Conservation (phyloP, 2,329 filamentous ascomycete species). For the Cytospora mali region DNA sequence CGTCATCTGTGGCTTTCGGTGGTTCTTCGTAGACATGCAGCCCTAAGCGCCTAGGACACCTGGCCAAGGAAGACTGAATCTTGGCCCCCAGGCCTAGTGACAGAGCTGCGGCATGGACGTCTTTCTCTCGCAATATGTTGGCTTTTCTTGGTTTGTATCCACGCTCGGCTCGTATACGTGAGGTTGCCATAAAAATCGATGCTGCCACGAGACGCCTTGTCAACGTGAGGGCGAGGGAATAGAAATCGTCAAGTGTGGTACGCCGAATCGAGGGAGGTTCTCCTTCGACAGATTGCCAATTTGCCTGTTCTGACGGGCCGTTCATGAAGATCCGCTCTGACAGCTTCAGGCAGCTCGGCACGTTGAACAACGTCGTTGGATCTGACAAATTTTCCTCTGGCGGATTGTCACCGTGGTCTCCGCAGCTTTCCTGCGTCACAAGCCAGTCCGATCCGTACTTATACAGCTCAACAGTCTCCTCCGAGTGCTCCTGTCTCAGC, state of each 20-base stretch:
- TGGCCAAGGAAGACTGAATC: slow-evolving; percentile 49
- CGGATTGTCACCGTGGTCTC: slow-evolving; percentile 26
- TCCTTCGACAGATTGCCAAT: slow-evolving; percentile 65
- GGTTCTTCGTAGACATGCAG: slow-evolving; percentile 49
- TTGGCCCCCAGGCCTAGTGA: slow-evolving; percentile 48
- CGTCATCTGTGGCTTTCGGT: slow-evolving; percentile 31
- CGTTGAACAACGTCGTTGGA: slow-evolving; percentile 53
- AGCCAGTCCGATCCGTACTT: slow-evolving; percentile 70
- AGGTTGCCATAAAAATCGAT: slow-evolving; percentile 69
- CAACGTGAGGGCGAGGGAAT: slow-evolving; percentile 66
- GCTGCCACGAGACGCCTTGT: slow-evolving; percentile 73
- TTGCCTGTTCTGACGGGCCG: slow-evolving; percentile 58
- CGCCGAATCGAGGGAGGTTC: slow-evolving; percentile 70
- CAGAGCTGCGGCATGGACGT: slow-evolving; percentile 53
- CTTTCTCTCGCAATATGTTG: slow-evolving; percentile 43
- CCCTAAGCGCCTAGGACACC: slow-evolving; percentile 51
- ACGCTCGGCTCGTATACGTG: slow-evolving; percentile 61
- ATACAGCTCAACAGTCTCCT: slow-evolving; percentile 60
- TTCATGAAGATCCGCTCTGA: slow-evolving; percentile 79
- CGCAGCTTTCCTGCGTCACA: slow-evolving; percentile 48
- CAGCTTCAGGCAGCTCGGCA: slow-evolving; percentile 63
- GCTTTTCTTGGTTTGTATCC: slow-evolving; percentile 34
- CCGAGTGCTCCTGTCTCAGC: slow-evolving; percentile 63
- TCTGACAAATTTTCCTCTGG: slow-evolving; percentile 21
- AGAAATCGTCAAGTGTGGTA: slow-evolving; percentile 76